phyloP scores from a whole-genome alignment of 495 filamentous ascomycete genomes.

The Halenospora varia region DNA sequence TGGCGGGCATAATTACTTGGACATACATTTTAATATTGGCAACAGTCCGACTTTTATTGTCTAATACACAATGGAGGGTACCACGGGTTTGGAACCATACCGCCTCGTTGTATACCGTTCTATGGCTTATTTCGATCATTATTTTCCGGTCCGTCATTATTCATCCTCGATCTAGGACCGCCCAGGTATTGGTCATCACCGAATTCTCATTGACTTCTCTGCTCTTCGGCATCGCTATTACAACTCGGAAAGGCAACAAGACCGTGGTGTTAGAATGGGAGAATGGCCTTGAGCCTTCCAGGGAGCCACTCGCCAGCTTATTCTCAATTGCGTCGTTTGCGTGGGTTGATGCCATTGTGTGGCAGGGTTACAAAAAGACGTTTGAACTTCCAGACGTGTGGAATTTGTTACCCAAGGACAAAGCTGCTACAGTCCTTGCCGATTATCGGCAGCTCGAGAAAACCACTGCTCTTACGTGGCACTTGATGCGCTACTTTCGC shows the following conservation, averaged over 20 bases:
- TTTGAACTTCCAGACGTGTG: slow-evolving; percentile 82
- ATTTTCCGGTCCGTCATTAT: slow-evolving; percentile 83
- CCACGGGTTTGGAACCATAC: slow-evolving; percentile 92
- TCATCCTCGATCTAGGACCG: slow-evolving; percentile 61
- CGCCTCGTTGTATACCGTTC: slow-evolving; percentile 73
- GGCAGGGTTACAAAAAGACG: slow-evolving; percentile 84
- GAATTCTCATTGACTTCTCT: slow-evolving; percentile 73
- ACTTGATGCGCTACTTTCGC: slow-evolving; percentile 81
- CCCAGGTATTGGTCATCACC: slow-evolving; percentile 56
- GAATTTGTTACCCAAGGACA: slow-evolving; percentile 86
- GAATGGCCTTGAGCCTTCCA: slow-evolving; percentile 77
- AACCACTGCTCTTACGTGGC: slow-evolving; percentile 74
- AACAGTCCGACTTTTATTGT: slow-evolving; percentile 66
- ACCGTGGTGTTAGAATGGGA: slow-evolving; percentile 81
- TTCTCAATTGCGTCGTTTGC: slow-evolving; percentile 83
- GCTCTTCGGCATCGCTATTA: slow-evolving; percentile 68
- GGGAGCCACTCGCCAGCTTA: slow-evolving; percentile 80
- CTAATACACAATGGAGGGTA: slow-evolving; percentile 60
- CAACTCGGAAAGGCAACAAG: slow-evolving; percentile 89
- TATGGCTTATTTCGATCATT: slow-evolving; percentile 73
- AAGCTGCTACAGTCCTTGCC: slow-evolving; percentile 71
- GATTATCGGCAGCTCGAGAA: slow-evolving; percentile 84
- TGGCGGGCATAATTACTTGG: slow-evolving; percentile 69
- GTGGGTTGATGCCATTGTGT: slow-evolving; percentile 88
- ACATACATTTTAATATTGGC: slow-evolving; percentile 75